Percentiles rank a stretch among this genome's conserved stretches.
phyloP scores from a whole-genome alignment of 2,329 filamentous ascomycete species.

The Aspergillus persii region DNA sequence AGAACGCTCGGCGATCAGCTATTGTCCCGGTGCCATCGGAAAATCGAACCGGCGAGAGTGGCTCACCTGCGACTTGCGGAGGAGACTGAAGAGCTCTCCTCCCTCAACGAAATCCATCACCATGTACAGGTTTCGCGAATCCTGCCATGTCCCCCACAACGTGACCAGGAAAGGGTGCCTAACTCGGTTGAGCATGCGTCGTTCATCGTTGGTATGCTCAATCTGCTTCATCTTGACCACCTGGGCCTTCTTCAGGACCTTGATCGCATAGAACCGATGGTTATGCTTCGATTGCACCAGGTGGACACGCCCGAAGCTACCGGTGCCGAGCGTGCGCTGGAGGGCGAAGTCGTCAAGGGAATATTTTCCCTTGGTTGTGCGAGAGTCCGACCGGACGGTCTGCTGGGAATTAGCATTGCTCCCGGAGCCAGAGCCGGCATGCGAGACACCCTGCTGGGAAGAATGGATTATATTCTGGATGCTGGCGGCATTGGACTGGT shows the following conservation, averaged over 20 bases:
- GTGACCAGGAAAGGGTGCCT: constrained; percentile 98
- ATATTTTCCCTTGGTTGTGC: constrained; percentile 96
- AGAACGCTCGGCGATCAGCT: not conserved
- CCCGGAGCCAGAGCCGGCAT: constrained; percentile 32
- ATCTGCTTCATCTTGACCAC: constrained; percentile 99
- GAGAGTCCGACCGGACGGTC: constrained; percentile 22
- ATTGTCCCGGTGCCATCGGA: not conserved
- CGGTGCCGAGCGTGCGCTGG: constrained; percentile 87
- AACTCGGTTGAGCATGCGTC: constrained; percentile 91
- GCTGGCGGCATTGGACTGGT: constrained; percentile 67
- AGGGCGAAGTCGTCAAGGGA: constrained; percentile 87
- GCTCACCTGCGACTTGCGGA: constrained; percentile 85
- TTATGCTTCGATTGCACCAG: constrained; percentile 98
- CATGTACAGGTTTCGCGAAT: constrained; percentile 96
- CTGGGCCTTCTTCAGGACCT: constrained; percentile 97
- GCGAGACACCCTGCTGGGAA: constrained; percentile 45
- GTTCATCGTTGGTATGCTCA: constrained; percentile 97
- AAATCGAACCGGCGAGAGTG: constrained; percentile 1
- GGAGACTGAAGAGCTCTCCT: constrained; percentile 90
- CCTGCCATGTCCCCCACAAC: constrained; percentile 97
- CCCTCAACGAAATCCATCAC: constrained; percentile 99
- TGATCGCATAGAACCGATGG: constrained; percentile 95
- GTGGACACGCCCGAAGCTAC: constrained; percentile 94
- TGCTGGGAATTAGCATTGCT: constrained; percentile 15
- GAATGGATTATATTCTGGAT: constrained; percentile 82